A percentile compares a stretch with the other conserved stretches of the same genome.
phyloP scores from a whole-genome alignment of 192 early-diverging fungal species.

The Coemansia sp. region DNA sequence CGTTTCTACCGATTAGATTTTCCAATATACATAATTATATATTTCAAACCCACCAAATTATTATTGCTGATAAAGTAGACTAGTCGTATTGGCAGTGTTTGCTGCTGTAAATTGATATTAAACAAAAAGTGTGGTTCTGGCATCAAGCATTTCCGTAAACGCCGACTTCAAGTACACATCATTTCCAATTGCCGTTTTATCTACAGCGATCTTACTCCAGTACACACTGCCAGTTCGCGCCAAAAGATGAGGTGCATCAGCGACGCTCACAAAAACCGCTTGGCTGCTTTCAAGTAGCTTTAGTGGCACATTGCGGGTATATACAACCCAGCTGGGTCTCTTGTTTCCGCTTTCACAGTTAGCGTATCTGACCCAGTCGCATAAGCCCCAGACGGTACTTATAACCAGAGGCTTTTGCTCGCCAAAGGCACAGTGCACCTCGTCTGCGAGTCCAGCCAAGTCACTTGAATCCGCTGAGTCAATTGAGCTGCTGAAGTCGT shows the following conservation, averaged over 20 bases:
- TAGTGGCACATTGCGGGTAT: constrained; percentile 6
- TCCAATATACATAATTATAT: background rate
- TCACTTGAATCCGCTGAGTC: background rate
- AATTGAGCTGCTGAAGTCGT: background rate
- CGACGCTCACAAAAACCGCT: constrained; percentile 12
- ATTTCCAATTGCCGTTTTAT: constrained; percentile 18
- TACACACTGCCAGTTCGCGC: background rate
- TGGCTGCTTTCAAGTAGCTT: background rate
- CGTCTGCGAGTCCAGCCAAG: background rate
- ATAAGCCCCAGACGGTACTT: constrained; percentile 24
- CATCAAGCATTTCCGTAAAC: background rate
- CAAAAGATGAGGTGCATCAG: constrained; percentile 14
- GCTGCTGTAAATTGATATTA: background rate
- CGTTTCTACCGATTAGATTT: background rate
- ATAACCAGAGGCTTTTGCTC: constrained; percentile 8
- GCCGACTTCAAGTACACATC: background rate
- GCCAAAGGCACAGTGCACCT: background rate
- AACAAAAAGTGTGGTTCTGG: constrained; percentile 6
- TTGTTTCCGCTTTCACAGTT: background rate
- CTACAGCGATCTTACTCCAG: constrained; percentile 17
- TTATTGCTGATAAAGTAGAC: background rate
- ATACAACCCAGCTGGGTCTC: constrained; percentile 13
- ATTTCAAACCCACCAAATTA: background rate
- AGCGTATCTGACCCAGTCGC: constrained; percentile 27
- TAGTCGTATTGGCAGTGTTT: background rate